phyloP scores from a whole-genome alignment of 345 rosid species.

The Alliaria petiolata region DNA sequence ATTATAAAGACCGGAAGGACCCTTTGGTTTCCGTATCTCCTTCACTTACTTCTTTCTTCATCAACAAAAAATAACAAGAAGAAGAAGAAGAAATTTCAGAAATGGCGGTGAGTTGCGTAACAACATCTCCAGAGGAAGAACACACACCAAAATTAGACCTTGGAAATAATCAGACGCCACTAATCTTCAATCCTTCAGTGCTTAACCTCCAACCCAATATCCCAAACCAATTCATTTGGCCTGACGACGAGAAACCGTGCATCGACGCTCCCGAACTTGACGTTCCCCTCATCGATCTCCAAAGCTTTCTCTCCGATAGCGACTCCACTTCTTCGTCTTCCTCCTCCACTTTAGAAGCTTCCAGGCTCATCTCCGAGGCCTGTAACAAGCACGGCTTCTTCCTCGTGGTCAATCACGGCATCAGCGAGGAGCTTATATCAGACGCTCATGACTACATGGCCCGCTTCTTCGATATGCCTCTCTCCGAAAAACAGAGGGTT shows the following conservation, averaged over 20 bases:
- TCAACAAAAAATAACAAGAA: background rate
- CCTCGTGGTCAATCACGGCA: conserved; percentile 81
- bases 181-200: conserved; percentile 72
- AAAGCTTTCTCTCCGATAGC: conserved; percentile 41
- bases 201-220: conserved; percentile 46
- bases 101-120: conserved; percentile 43
- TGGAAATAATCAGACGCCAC: conserved; percentile 33
- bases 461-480: conserved; percentile 68
- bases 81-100: background rate
- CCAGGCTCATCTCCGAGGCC: conserved; percentile 59
- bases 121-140: conserved; percentile 31
- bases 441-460: conserved; percentile 65
- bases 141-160: conserved; percentile 27
- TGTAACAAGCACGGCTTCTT: conserved; percentile 86
- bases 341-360: conserved; percentile 49
- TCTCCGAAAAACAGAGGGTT: conserved; percentile 61
- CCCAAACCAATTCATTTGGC: conserved; percentile 88
- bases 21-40: conserved; percentile 16
- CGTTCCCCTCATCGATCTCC: conserved; percentile 78
- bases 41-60: background rate
- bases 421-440: conserved; percentile 48
- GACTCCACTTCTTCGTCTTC: conserved; percentile 9
- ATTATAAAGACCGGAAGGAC: conserved; percentile 9
- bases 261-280: conserved; percentile 49
- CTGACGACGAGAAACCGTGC: conserved; percentile 69